Base-by-base conservation (phyloP, 805 yeast genomes). In the Wickerhamiella azyma region DNA sequence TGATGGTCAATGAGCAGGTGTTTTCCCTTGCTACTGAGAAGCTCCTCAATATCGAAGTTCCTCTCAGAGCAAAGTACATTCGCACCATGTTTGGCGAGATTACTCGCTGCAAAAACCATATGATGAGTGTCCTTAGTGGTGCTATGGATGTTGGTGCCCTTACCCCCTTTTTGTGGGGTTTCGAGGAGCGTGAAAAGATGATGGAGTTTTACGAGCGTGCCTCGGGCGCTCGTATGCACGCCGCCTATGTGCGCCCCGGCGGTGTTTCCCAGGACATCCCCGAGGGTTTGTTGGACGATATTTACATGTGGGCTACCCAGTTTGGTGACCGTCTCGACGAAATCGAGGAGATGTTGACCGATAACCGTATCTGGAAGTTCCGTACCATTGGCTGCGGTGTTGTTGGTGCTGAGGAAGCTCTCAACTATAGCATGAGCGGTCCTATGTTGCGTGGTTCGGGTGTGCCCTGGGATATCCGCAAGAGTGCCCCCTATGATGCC, bases 261-360 rank as follows among this genome's bases (percentile, higher is more conserved):
- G 94, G 94, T 59, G 94, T 85, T 16, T 68, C 89, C 17, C 94
- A 81, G 66, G 94, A 85, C 66, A 65, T 85, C 50, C 94, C 94
- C 21, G 79, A 76, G 36, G 94, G 94, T 44, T 64, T 85, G 59
- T 73, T 85, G 57, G 94, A 85, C 64, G 94, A 85, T 62, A 85
- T 85, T 53, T 85, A 82, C 66, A 84, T 84, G 89, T 85, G 94
- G 94, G 94, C 94, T 47, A 85, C 94, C 19, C 94, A 85, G 69
- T 85, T 85, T 56, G 94, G 94, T 61, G 94, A 85, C 68, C 77
- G 94, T 69, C 67, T 85, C 54, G 94, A 85, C 64, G 94, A 85
- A 66, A 79, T 82, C 52, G 94, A 85, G 68, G 94, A 85, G 66
- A 73, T 85, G 67, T 72, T 81, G 53, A 83, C 94, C 41, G 94